Conservation (phyloP, 208 protist genomes). For the Acanthamoeba pearcei region DNA sequence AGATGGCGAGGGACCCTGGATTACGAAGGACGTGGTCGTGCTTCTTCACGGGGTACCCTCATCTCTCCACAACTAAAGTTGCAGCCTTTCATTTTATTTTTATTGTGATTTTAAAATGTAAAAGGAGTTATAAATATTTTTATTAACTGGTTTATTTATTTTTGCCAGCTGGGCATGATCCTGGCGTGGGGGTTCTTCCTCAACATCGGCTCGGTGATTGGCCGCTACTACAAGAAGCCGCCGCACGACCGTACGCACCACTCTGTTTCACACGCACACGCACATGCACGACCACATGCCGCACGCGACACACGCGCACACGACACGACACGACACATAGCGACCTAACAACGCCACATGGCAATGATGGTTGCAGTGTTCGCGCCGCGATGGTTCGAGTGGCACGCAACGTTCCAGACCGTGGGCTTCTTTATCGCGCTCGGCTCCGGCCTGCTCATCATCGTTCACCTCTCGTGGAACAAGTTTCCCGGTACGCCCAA, state of each 20-base stretch:
- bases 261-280: not conserved
- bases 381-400: constrained; percentile 43
- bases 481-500: not conserved
- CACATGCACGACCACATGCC: not conserved
- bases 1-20: not conserved
- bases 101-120: not conserved
- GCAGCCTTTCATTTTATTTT: not conserved
- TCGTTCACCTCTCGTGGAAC: constrained; percentile 47
- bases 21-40: constrained; percentile 29
- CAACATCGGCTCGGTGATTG: constrained; percentile 61
- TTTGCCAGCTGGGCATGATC: constrained; percentile 36
- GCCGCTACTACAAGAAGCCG: constrained; percentile 67
- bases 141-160: not conserved
- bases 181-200: constrained; percentile 68
- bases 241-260: not conserved
- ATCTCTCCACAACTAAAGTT: not conserved
- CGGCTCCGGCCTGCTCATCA: constrained; percentile 27
- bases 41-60: constrained; percentile 60
- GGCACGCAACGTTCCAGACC: constrained; percentile 47
- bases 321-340: not conserved
- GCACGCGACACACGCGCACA: too few species aligned
- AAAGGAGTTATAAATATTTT: too few species aligned
- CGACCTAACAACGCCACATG: too few species aligned
- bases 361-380: constrained; percentile 29
- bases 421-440: constrained; percentile 42